Base-by-base conservation (phyloP, 225 moss, liverwort and hornwort genomes). In the Anthoceros angustus region DNA sequence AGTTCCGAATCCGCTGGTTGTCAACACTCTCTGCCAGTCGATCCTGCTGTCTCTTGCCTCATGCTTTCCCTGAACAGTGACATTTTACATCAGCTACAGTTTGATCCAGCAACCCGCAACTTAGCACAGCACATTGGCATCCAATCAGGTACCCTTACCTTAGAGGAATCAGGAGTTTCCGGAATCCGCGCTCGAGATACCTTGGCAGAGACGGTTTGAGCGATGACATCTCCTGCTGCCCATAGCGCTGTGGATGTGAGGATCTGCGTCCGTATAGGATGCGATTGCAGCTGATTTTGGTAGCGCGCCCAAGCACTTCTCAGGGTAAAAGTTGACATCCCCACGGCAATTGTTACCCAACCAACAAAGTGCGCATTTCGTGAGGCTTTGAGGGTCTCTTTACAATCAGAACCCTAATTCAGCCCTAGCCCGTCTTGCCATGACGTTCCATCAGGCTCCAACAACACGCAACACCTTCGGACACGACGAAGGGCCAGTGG, bases 301-400 rank as follows among this genome's bases (percentile, higher is more conserved):
- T 98, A 98, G 86, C 92, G 85, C 21, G 76, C 81, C 95, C 95
- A 98, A 8, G 80, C 72, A 5, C 81, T 80, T 61, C 79, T 74
- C 65, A 85, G n/a, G 1, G 55, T 5, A 55, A 55, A 55, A 15
- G 23, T 9, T 18, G 55, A 55, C 55, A 55, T 55, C 0, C 23
- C 55, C 23, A 15, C 55, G 7, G 1, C 55, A 55, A 15, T 15
- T 55, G 55, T 5, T 5, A 55, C 55, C 55, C 55, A 18, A 20
- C n/a, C 6, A 18, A 8, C 18, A 20, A 8, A 55, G 7, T 55
- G 18, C 18, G 55, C 55, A 18, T 55, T 8, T 4, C 8, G 0
- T 18, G 7, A 15, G 55, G 23, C 1, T 4, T 32, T 32, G 2
- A 32, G 32, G 4, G 32, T 4, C 2, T 32, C 32, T 32, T 32